A percentile compares a stretch with the other conserved stretches of the same genome.
Conservation (phyloP, 2,329 filamentous ascomycete genomes). For the Teratosphaeria destructans region DNA sequence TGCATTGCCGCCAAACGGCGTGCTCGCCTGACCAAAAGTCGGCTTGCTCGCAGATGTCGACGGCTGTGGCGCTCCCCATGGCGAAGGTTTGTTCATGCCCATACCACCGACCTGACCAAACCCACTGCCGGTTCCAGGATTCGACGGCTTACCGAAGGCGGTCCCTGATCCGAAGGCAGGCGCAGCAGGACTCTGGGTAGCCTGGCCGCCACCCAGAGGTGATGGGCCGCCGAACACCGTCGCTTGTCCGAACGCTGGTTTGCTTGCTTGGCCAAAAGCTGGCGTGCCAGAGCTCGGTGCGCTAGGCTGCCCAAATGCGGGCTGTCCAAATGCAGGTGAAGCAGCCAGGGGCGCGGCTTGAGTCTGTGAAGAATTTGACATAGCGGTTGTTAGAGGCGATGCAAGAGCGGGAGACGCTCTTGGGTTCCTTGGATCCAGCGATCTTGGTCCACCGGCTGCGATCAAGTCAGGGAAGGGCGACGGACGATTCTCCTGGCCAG, state of each 20-base stretch:
- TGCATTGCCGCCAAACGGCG: conserved; percentile 10
- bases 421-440: conserved; percentile 4
- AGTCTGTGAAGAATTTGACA: background rate
- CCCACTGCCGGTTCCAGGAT: conserved; percentile 5
- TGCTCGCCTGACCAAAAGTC: conserved; percentile 7
- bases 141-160: background rate
- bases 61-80: conserved; percentile 12
- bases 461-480: conserved; percentile 59
- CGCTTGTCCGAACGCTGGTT: conserved; percentile 8
- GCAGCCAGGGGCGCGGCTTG: background rate
- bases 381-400: background rate
- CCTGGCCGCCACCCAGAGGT: conserved; percentile 13
- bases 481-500: conserved; percentile 15
- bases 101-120: conserved; percentile 16
- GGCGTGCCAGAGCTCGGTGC: conserved; percentile 6
- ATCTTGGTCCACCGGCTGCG: conserved; percentile 23
- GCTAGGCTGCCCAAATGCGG: conserved; percentile 6
- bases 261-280: conserved; percentile 16
- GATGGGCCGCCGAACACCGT: conserved; percentile 2
- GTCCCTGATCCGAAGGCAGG: conserved; percentile 11
- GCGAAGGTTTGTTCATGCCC: conserved; percentile 15
- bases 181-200: background rate
- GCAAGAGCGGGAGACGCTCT: background rate
- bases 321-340: conserved; percentile 1
- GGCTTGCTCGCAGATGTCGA: background rate